Percentiles rank a stretch among this genome's conserved stretches.
phyloP scores from a whole-genome alignment of 305 asterid species.

The Coffea humblotiana region DNA sequence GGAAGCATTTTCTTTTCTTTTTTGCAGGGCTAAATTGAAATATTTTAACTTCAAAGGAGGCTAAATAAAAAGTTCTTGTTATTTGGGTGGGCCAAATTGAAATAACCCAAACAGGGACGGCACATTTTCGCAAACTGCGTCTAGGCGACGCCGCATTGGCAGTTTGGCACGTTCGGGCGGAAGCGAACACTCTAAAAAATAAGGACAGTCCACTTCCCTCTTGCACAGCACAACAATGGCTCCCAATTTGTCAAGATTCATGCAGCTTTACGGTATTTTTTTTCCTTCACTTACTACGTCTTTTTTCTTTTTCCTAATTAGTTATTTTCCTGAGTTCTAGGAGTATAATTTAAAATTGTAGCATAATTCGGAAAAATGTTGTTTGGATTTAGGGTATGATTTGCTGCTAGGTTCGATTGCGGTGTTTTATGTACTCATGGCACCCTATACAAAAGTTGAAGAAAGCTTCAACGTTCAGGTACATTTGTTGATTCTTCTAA shows the following conservation, averaged over 20 bases:
- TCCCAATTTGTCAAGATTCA: slow-evolving; percentile 5
- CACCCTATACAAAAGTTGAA: slow-evolving; percentile 94
- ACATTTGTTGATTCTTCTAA: neutral
- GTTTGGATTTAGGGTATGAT: slow-evolving; percentile 61
- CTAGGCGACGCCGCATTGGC: too few species aligned
- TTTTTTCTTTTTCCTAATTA: neutral
- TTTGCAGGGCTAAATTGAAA: too few species aligned
- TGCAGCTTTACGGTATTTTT: slow-evolving; percentile 15
- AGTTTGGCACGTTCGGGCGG: too few species aligned
- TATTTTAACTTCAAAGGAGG: too few species aligned
- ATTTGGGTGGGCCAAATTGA: too few species aligned
- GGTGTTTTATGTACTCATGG: slow-evolving; percentile 80
- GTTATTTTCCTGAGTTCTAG: neutral
- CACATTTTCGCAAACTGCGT: too few species aligned
- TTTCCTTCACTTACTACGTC: too few species aligned
- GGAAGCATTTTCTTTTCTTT: too few species aligned
- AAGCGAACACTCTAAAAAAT: too few species aligned
- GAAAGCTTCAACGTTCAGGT: slow-evolving; percentile 99
- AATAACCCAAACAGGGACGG: too few species aligned
- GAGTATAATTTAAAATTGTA: neutral
- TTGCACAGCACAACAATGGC: slow-evolving; percentile 14
- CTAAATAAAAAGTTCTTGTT: too few species aligned
- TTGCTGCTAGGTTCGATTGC: slow-evolving; percentile 80
- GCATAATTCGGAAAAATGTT: neutral
- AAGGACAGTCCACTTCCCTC: too few species aligned